phyloP scores from a whole-genome alignment of 495 filamentous ascomycete genomes.

The Penicillium arizonense region DNA sequence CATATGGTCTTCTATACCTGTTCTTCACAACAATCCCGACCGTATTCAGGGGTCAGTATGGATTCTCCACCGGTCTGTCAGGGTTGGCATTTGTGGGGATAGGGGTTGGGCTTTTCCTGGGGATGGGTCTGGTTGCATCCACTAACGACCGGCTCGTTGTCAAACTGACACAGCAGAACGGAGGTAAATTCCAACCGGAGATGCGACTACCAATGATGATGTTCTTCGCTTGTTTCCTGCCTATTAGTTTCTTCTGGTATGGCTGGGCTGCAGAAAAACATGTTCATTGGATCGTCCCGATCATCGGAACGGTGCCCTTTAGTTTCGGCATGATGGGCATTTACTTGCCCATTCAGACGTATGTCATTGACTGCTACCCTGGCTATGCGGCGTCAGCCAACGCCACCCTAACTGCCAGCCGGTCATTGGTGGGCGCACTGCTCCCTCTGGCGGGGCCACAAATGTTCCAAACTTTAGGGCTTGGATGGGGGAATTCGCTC shows the following conservation, averaged over 20 bases:
- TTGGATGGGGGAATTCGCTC: slow-evolving; percentile 45
- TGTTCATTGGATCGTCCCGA: slow-evolving; percentile 55
- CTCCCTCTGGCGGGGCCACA: slow-evolving; percentile 36
- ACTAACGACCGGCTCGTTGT: not conserved
- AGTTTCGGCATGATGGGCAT: slow-evolving; percentile 54
- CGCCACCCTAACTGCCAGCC: slow-evolving; percentile 28
- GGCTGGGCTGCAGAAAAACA: slow-evolving; percentile 57
- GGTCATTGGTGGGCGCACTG: slow-evolving; percentile 23
- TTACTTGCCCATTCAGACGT: slow-evolving; percentile 52
- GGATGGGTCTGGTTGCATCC: not conserved
- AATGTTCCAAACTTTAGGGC: slow-evolving; percentile 37
- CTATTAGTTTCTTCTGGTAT: slow-evolving; percentile 60
- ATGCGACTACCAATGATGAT: slow-evolving; percentile 7
- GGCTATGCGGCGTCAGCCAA: slow-evolving; percentile 49
- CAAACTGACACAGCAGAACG: not conserved
- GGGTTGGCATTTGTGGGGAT: slow-evolving; percentile 12
- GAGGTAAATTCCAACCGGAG: not conserved
- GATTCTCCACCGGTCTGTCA: slow-evolving; percentile 28
- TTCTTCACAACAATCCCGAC: slow-evolving; percentile 61
- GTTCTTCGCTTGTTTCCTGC: slow-evolving; percentile 23
- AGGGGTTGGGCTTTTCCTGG: slow-evolving; percentile 1
- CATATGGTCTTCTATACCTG: slow-evolving; percentile 58
- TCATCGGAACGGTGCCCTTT: slow-evolving; percentile 42
- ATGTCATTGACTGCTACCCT: slow-evolving; percentile 61
- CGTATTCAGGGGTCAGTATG: slow-evolving; percentile 48